A percentile compares a stretch with the other conserved stretches of the same genome.
Conservation (phyloP, 2,329 filamentous ascomycete genomes). For the Fusarium sublunatum region DNA sequence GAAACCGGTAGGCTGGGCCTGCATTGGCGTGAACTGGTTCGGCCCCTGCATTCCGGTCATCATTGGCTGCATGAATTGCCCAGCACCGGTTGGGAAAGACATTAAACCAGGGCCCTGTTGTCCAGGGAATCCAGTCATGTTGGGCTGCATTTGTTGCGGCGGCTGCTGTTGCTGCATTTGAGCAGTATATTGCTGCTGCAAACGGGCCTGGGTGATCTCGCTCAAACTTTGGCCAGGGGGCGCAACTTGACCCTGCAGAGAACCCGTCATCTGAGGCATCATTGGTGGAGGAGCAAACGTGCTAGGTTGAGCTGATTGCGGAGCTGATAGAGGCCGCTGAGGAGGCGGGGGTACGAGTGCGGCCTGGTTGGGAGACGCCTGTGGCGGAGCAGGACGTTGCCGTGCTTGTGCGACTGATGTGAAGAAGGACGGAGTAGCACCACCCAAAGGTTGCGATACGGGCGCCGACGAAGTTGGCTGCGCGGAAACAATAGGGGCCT, state of each 20-base stretch:
- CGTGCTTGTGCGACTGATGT: constrained; percentile 58
- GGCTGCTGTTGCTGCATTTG: constrained; percentile 57
- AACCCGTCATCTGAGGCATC: constrained; percentile 86
- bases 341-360: constrained; percentile 81
- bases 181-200: constrained; percentile 70
- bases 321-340: constrained; percentile 85
- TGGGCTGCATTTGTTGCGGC: constrained; percentile 54
- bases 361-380: constrained; percentile 63
- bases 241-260: constrained; percentile 70
- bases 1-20: constrained; percentile 74
- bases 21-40: constrained; percentile 61
- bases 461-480: constrained; percentile 50
- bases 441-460: constrained; percentile 59
- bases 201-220: constrained; percentile 74
- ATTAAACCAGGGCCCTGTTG: constrained; percentile 54
- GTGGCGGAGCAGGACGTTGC: constrained; percentile 50
- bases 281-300: constrained; percentile 79
- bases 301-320: constrained; percentile 80
- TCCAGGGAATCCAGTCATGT: constrained; percentile 51
- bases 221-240: constrained; percentile 80
- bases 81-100: constrained; percentile 52
- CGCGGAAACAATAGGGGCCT: constrained; percentile 19
- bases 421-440: constrained; percentile 71
- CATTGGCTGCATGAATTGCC: constrained; percentile 60
- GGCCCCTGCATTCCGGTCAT: constrained; percentile 58